Evolutionary conservation across 2,329 filamentous ascomycete species (phyloP), one percentile per base, ranked within the genome.

Genomic region (Lasiodiplodia theobromae): DNA sequence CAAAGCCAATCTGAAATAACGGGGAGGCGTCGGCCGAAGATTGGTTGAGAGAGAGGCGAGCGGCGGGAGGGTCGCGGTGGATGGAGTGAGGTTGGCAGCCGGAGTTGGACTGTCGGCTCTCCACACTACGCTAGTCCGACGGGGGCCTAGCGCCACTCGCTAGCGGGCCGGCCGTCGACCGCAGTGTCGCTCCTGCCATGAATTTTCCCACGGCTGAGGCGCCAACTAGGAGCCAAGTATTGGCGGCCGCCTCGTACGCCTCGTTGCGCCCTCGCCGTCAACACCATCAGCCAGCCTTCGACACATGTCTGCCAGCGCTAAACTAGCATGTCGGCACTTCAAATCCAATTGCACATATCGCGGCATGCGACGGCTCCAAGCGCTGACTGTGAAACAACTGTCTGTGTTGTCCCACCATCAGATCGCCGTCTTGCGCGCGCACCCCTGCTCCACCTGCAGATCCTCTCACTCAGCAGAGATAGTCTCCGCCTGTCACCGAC

Each of bases 41-140:
- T 2, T 47, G 57, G 57, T 60, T n/a, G 57, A 34, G 23, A 34
- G 40, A 25, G 31, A 51, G 34, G 58, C 8, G 23, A 5, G 23
- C 14, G 40, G 16, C 25, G 14, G 38, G 21, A 21, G 31, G 11
- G 28, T 3, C 1, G 34, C 54, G 54, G 14, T 37, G 38, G 57
- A 34, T 23, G 40, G 21, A 16, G 38, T 21, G 40, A 28, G 11
- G 56, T 40, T 23, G 56, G 10, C 34, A 28, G 37, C 51, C 64
- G 64, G 64, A 66, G 34, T 31, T 66, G 37, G 34, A 25, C 16
- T 40, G 40, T 58, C 65, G 65, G 65, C 65, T 67, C 65, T 58
- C 65, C 65, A 21, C 65, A 67, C 4, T 23, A 7, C 52, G 40
- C 65, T 37, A 58, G 40, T 1, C 65, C 38, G 6, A 11, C 1